Base-by-base conservation (phyloP, 2,329 filamentous ascomycete species). In the Botryotinia convoluta region DNA sequence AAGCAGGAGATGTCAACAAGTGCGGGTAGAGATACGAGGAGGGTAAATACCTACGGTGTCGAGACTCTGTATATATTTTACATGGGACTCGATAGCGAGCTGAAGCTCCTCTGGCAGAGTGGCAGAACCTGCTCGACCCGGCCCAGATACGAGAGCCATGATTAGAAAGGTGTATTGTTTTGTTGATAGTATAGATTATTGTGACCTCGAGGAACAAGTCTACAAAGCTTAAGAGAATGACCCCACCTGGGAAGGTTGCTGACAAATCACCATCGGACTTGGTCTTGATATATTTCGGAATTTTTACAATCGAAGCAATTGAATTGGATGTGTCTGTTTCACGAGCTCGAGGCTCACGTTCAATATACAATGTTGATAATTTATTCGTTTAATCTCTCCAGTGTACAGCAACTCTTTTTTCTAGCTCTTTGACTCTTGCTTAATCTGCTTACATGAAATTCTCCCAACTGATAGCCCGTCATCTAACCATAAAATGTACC, bases 11-110 rank as follows among this genome's bases (percentile, higher is more conserved):
- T 75, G 80, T 86, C 80, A 76, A 73, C 69, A 61, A 74, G 75
- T 70, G 68, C 65, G 54, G 57, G 54, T 51, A 39, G 54, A 54
- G 71, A 75, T 73, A 70, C 57, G 73, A 76, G 75, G 75, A 77
- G 72, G 75, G 71, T 73, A 73, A 18, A 32, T 42, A 87, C 88
- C 83, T 86, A 92, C 90, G 77, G 92, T 94, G 83, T 99, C 94
- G 78, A 99, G 87, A 80, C 92, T 93, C 83, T 97, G 93, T 78
- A 99, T 94, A 82, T 98, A 99, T 81, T 90, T 90, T 79, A 98
- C 93, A 82, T 99, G 96, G 35, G 87, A 85, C 57, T 80, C 78
- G 48, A 81, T 77, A 7, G 78, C 79, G 59, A 82, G 80, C 70
- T 79, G 79, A n/a, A 80, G 72, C 72, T 81, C 79, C 3, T 79